Evolutionary conservation across 352 stramenopile species (phyloP).

Genomic region (Phytophthora foliorum): DNA sequence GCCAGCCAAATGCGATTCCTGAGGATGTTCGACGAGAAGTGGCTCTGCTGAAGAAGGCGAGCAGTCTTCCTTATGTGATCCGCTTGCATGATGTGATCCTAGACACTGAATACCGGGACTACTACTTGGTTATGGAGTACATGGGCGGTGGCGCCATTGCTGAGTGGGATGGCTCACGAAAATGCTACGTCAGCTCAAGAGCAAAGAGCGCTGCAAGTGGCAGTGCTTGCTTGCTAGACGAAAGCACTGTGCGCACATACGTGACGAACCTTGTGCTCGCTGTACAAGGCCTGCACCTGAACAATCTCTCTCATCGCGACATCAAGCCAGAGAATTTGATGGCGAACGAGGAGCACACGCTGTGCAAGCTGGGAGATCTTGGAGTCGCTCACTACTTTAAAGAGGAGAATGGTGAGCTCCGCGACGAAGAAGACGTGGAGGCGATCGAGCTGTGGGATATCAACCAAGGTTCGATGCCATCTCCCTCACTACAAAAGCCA

Average conservation of each 20-base stretch:
- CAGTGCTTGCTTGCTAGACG: conserved; percentile 50
- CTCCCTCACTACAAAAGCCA: conserved; percentile 3
- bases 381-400: conserved; percentile 84
- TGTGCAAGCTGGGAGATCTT: conserved; percentile 87
- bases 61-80: conserved; percentile 71
- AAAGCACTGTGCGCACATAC: conserved; percentile 62
- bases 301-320: conserved; percentile 84
- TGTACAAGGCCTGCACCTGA: conserved; percentile 79
- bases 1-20: conserved; percentile 36
- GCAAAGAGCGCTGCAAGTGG: conserved; percentile 39
- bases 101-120: conserved; percentile 59
- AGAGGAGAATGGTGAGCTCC: conserved; percentile 57
- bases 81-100: conserved; percentile 82
- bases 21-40: conserved; percentile 79
- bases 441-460: conserved; percentile 61
- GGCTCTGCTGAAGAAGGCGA: conserved; percentile 81
- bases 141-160: conserved; percentile 85
- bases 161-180: conserved; percentile 73
- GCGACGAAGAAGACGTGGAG: conserved; percentile 62
- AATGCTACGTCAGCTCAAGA: conserved; percentile 67
- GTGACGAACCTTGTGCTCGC: conserved; percentile 71
- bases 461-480: conserved; percentile 23
- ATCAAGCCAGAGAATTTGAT: conserved; percentile 91
- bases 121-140: conserved; percentile 89
- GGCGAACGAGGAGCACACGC: conserved; percentile 57